These are phyloP conservation scores for Globisporangium uncinulatum DNA, from an alignment of 352 stramenopile species.

Conservation along the genomic window DNA sequence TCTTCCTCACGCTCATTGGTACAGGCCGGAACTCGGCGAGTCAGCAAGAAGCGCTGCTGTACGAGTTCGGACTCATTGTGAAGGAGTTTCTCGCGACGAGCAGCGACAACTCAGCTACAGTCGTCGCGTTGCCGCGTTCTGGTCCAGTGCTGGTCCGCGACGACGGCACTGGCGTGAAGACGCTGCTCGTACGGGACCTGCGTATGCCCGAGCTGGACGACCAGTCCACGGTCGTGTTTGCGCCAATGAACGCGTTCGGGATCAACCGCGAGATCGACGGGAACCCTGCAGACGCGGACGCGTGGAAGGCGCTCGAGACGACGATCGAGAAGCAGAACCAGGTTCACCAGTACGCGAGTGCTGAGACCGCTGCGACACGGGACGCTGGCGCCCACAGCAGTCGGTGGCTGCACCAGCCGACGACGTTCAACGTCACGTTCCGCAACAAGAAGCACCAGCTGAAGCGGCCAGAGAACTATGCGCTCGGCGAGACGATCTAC, in stretches of 20 bases:
- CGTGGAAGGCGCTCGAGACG: conserved; percentile 55
- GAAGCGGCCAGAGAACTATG: conserved; percentile 50
- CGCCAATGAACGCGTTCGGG: conserved; percentile 61
- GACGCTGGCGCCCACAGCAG: conserved; percentile 2
- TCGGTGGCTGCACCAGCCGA: conserved; percentile 47
- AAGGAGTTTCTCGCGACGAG: conserved; percentile 60
- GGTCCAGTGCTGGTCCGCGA: conserved; percentile 26
- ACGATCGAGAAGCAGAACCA: conserved; percentile 55
- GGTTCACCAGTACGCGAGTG: conserved; percentile 49
- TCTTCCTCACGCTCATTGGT: conserved; percentile 83
- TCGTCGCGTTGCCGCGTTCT: conserved; percentile 23
- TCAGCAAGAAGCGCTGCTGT: conserved; percentile 77
- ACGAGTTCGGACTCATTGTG: conserved; percentile 81
- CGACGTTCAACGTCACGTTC: conserved; percentile 47
- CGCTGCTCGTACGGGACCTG: conserved; percentile 64
- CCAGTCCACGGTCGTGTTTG: conserved; percentile 76
- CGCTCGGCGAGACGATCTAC: conserved; percentile 72
- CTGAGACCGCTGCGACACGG: conserved; percentile 1
- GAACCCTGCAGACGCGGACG: conserved; percentile 41
- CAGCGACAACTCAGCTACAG: conserved; percentile 9
- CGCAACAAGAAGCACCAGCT: conserved; percentile 43
- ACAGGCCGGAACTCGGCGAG: conserved; percentile 76
- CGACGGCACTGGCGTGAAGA: conserved; percentile 21
- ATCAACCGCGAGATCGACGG: conserved; percentile 71
- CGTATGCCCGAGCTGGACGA: conserved; percentile 82